A percentile compares a stretch with the other conserved stretches of the same genome.
Conservation (phyloP, 2,329 filamentous ascomycete genomes). For the Talaromyces funiculosus region DNA sequence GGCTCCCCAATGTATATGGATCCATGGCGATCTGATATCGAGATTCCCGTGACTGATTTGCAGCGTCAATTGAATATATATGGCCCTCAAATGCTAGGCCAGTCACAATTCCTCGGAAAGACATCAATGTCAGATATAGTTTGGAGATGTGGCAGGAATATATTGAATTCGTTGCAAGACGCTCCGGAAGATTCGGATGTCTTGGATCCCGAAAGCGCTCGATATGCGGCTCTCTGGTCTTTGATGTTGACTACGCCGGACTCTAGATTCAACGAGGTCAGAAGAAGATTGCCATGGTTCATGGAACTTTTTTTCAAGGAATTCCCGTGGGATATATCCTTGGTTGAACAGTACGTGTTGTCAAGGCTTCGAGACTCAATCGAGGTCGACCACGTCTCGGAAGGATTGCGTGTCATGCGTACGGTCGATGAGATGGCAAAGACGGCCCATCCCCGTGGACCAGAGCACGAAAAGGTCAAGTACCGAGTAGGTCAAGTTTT, state of each 20-base stretch:
- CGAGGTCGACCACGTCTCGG: constrained; percentile 50
- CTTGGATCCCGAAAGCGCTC: constrained; percentile 54
- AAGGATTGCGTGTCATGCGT: constrained; percentile 52
- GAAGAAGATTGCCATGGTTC: constrained; percentile 60
- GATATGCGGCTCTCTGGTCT: constrained; percentile 72
- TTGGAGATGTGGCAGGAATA: constrained; percentile 72
- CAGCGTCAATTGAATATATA: constrained; percentile 54
- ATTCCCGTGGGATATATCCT: constrained; percentile 65
- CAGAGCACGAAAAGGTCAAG: constrained; percentile 45
- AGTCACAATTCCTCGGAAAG: constrained; percentile 54
- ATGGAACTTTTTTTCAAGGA: constrained; percentile 59
- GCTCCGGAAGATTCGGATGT: constrained; percentile 30
- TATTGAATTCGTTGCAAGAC: constrained; percentile 64
- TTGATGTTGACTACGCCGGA: constrained; percentile 49
- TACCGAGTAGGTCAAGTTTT: constrained; percentile 80
- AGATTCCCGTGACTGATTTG: constrained; percentile 58
- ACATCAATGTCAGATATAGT: constrained; percentile 63
- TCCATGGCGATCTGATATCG: constrained; percentile 65
- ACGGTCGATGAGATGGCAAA: constrained; percentile 53
- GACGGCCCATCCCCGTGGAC: constrained; percentile 34
- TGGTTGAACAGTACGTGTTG: constrained; percentile 63
- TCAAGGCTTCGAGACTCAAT: constrained; percentile 53
- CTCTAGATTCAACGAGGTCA: constrained; percentile 46
- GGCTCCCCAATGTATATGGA: constrained; percentile 70
- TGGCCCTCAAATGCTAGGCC: constrained; percentile 36